Base-by-base conservation (phyloP, 768 basidiomycete species). In the Gautieria morchelliformis region DNA sequence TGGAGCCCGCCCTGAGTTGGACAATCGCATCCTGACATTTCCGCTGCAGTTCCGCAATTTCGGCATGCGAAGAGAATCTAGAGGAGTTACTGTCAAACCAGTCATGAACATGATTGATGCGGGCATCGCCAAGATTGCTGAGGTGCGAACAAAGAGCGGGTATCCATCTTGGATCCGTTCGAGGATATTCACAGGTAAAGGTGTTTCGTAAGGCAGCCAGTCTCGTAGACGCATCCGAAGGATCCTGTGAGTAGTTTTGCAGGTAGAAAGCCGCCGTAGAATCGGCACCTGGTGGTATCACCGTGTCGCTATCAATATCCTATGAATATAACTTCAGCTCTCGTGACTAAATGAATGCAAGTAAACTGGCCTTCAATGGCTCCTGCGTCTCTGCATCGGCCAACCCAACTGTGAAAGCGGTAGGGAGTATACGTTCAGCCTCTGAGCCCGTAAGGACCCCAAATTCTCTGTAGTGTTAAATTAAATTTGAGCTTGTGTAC, bases 51-150 rank as follows among this genome's bases (percentile, higher is more conserved):
- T 70, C 69, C 24, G 74, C 75, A 10, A 83, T 71, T 42, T 72
- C 68, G 3, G 81, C 70, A 50, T 79, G 69, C 0, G 51, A 59
- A 44, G 73, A 71, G 66, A 84, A 84, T 0, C 80, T 71, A 1
- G 69, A 55, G 5, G 77, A 62, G 57, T 84, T 84, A 6, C 71
- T 65, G 3, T 68, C 64, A 12, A 85, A 65, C 84, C 83, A 84
- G 57, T 70, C 68, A 1, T 65, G 65, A 24, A 84, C 80, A 54
- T 78, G 76, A 3, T 68, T 63, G 17, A 80, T 66, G 12, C 83
- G 74, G 54, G 68, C 41, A 24, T 78, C 68, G 14, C 71, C 75
- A 4, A 80, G 60, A 2, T 53, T 58, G 5, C 70, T 66, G 3
- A 84, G 68, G 59, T 78, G 69, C 1, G 53, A 30, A 0, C 69